phyloP scores from a whole-genome alignment of 2,329 filamentous ascomycete genomes.

The Fusarium nisikadoi region DNA sequence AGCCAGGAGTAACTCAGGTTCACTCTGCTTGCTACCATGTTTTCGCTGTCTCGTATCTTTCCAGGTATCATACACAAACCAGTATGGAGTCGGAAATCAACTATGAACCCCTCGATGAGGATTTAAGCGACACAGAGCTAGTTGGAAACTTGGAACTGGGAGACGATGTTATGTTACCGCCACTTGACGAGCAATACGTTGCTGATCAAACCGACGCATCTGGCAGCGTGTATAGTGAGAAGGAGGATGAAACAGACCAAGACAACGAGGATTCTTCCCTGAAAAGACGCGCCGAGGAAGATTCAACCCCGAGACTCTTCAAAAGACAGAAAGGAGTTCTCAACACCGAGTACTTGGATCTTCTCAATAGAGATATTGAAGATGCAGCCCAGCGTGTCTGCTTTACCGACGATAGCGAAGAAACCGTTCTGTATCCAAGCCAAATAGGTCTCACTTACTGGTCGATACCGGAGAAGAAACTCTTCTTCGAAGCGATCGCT shows the following conservation, averaged over 20 bases:
- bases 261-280: conserved; percentile 33
- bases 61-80: conserved; percentile 34
- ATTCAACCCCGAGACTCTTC: conserved; percentile 47
- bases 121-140: conserved; percentile 10
- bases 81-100: conserved; percentile 48
- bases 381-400: conserved; percentile 58
- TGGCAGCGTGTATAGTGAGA: conserved; percentile 26
- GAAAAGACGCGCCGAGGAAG: conserved; percentile 47
- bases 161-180: neutral
- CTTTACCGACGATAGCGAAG: conserved; percentile 44
- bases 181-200: neutral
- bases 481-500: conserved; percentile 73
- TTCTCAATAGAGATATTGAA: conserved; percentile 69
- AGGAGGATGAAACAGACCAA: conserved; percentile 15
- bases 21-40: conserved; percentile 44
- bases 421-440: conserved; percentile 49
- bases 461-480: conserved; percentile 75
- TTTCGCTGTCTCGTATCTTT: conserved; percentile 33
- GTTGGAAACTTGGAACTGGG: conserved; percentile 22
- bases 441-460: conserved; percentile 78
- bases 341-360: conserved; percentile 59
- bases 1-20: conserved; percentile 6
- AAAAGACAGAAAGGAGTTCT: conserved; percentile 59
- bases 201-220: conserved; percentile 16
- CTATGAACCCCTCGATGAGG: conserved; percentile 27